These are phyloP conservation scores for Pseudogymnoascus sp. DNA, from an alignment of 2,329 filamentous ascomycete genomes.

Conservation along the genomic window DNA sequence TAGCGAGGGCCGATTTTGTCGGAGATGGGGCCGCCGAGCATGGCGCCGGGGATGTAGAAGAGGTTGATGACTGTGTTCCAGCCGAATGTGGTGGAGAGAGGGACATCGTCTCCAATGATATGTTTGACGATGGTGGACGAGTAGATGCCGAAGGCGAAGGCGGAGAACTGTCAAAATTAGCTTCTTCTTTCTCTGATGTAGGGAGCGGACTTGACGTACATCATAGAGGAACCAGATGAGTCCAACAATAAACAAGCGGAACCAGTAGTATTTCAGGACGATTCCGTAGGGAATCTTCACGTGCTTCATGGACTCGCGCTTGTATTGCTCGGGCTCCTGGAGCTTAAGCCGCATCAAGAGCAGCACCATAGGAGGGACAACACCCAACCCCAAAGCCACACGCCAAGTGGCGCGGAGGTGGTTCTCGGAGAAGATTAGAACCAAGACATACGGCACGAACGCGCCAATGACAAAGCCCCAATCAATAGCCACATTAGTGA, in stretches of 20 bases:
- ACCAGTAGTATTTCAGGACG: conserved; percentile 63
- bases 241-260: conserved; percentile 62
- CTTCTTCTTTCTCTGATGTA: not conserved
- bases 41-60: conserved; percentile 80
- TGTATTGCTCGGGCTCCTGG: conserved; percentile 73
- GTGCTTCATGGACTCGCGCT: conserved; percentile 35
- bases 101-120: conserved; percentile 51
- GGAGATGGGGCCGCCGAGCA: conserved; percentile 68
- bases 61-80: conserved; percentile 86
- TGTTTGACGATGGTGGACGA: conserved; percentile 66
- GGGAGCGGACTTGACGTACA: conserved; percentile 34
- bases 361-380: conserved; percentile 68
- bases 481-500: conserved; percentile 85
- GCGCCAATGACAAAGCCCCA: conserved; percentile 76
- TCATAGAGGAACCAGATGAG: conserved; percentile 84
- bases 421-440: conserved; percentile 45
- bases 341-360: conserved; percentile 66
- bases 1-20: conserved; percentile 75
- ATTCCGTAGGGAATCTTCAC: conserved; percentile 50
- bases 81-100: conserved; percentile 73
- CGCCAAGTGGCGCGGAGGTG: conserved; percentile 76
- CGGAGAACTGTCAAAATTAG: conserved; percentile 53
- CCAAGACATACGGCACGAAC: conserved; percentile 65
- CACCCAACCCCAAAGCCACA: conserved; percentile 69
- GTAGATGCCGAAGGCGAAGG: conserved; percentile 83